Evolutionary conservation across 129 eudicot species (phyloP).

Genomic region (Silybum marianum): DNA sequence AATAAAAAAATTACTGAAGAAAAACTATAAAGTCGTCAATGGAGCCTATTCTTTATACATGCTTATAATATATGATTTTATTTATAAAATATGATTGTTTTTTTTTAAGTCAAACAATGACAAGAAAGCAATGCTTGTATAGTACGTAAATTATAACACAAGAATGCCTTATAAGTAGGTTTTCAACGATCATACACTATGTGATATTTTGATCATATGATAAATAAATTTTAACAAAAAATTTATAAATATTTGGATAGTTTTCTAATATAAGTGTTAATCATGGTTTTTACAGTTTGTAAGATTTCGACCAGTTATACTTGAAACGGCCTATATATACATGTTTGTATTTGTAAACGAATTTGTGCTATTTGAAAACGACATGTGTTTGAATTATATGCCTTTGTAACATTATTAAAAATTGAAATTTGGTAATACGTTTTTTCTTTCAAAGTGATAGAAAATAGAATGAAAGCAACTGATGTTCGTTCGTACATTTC

Average conservation of each 20-base stretch:
- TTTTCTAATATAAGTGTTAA: neutral
- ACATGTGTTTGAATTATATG: conserved; percentile 4
- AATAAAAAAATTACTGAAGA: neutral
- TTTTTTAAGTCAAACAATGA: neutral
- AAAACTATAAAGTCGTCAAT: neutral
- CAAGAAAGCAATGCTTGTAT: neutral
- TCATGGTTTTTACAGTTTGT: neutral
- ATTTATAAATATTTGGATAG: neutral
- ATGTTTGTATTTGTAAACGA: neutral
- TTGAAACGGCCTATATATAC: neutral
- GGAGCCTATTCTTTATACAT: neutral
- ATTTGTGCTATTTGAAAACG: neutral
- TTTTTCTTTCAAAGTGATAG: neutral
- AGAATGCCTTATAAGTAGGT: neutral
- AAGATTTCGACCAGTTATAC: neutral
- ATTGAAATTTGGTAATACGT: neutral
- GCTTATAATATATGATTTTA: neutral
- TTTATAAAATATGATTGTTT: neutral
- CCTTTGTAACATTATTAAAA: neutral
- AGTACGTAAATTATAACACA: neutral
- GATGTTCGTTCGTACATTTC: neutral
- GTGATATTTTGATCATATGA: neutral
- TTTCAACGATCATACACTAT: neutral
- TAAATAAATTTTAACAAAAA: no score
- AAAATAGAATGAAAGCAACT: neutral